These are phyloP conservation scores for Arachnomyces sp. DNA, from an alignment of 2,329 filamentous ascomycete species.

Conservation along the genomic window DNA sequence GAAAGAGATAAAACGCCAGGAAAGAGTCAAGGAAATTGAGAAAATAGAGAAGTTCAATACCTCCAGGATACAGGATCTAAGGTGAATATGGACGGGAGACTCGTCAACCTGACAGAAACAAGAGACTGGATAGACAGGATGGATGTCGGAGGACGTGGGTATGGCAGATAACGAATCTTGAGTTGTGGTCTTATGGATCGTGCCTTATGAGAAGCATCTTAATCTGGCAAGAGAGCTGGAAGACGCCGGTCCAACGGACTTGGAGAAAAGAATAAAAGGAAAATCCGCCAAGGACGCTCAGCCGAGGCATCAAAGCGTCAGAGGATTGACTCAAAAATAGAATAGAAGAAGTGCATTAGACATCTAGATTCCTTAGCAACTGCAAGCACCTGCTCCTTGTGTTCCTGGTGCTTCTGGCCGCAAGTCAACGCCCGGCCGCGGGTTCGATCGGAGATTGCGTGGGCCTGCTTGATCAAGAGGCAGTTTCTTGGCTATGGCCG, in stretches of 20 bases:
- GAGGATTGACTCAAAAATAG: not conserved
- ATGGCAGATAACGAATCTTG: not conserved
- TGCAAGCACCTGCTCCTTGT: slow-evolving; percentile 53
- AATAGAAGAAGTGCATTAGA: not conserved
- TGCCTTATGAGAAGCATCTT: not conserved
- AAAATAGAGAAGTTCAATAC: not conserved
- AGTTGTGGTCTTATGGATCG: too few relatives aligned
- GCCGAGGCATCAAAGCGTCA: not conserved
- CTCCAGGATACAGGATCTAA: not conserved
- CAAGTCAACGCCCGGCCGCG: slow-evolving; percentile 59
- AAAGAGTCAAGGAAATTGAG: slow-evolving; percentile 3
- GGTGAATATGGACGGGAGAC: not conserved
- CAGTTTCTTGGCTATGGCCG: slow-evolving; percentile 94
- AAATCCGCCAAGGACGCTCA: not conserved
- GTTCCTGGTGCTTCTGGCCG: slow-evolving; percentile 55
- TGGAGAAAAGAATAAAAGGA: not conserved
- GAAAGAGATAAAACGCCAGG: slow-evolving; percentile 2
- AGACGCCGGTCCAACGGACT: too few relatives aligned
- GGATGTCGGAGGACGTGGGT: too few relatives aligned
- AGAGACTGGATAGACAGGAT: not conserved
- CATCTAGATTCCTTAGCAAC: slow-evolving; percentile 45
- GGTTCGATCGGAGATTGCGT: slow-evolving; percentile 65
- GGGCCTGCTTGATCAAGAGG: slow-evolving; percentile 94
- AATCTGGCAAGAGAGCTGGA: not conserved
- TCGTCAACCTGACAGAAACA: not conserved